These are phyloP conservation scores for Pseudocercospora fijiensis DNA, from an alignment of 2,329 filamentous ascomycete genomes.

Conservation along the genomic window DNA sequence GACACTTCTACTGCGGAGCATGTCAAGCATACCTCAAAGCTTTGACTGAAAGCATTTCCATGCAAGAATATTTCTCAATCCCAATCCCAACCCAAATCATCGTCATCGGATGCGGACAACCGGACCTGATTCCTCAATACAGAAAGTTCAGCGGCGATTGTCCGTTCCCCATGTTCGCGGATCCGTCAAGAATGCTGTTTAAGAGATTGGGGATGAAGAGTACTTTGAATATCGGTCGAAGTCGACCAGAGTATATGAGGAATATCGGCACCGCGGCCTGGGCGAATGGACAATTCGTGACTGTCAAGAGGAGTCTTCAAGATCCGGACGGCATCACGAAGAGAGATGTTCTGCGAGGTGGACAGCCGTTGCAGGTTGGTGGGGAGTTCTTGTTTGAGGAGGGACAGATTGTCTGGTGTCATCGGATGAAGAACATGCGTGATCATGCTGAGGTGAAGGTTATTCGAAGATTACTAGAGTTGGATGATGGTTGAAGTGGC, in stretches of 20 bases:
- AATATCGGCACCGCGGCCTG: conserved; percentile 36
- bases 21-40: conserved; percentile 42
- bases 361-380: conserved; percentile 43
- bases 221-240: conserved; percentile 36
- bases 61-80: conserved; percentile 40
- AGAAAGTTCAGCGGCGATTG: conserved; percentile 37
- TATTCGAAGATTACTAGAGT: conserved; percentile 39
- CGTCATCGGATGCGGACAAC: conserved; percentile 42
- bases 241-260: conserved; percentile 41
- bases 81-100: conserved; percentile 40
- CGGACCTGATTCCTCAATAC: conserved; percentile 40
- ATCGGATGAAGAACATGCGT: conserved; percentile 43
- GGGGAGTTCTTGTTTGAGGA: conserved; percentile 45
- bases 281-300: conserved; percentile 36
- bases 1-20: conserved; percentile 46
- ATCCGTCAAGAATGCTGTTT: conserved; percentile 39
- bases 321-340: conserved; percentile 36
- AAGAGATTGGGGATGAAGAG: conserved; percentile 40
- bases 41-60: conserved; percentile 37
- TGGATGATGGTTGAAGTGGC: conserved; percentile 31
- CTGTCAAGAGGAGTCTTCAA: conserved; percentile 29
- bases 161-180: conserved; percentile 42
- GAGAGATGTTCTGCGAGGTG: conserved; percentile 37
- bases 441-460: conserved; percentile 41
- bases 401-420: conserved; percentile 44